Conservation (phyloP, 176 grass and related monocot species). For the Phragmites australis region DNA sequence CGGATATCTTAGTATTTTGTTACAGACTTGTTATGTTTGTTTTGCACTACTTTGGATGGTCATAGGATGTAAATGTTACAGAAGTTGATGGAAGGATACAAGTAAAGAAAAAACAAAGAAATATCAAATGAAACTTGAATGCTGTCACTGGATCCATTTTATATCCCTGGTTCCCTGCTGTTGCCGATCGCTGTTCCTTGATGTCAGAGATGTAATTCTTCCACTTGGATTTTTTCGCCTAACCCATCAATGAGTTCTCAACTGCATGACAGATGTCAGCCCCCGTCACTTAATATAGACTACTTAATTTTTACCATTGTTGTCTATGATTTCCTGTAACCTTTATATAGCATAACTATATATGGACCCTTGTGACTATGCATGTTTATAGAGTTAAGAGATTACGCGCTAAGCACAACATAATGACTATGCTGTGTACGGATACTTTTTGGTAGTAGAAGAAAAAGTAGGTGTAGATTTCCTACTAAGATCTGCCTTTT, state of each 20-base stretch:
- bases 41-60: neutral
- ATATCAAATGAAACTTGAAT: neutral
- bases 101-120: neutral
- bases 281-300: neutral
- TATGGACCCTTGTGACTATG: neutral
- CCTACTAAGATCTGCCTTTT: too few relatives aligned
- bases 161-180: neutral
- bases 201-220: neutral
- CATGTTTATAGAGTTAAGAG: neutral
- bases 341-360: neutral
- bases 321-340: neutral
- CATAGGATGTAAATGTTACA: slow-evolving; percentile 2
- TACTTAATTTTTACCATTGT: neutral
- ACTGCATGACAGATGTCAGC: neutral
- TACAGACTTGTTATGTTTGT: neutral
- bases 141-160: neutral
- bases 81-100: neutral
- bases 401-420: neutral
- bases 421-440: too few relatives aligned
- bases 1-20: neutral
- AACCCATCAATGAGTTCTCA: neutral
- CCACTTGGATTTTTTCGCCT: neutral
- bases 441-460: too few relatives aligned
- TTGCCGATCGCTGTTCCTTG: neutral
- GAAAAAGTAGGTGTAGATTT: too few relatives aligned